Base-by-base conservation (phyloP, 2,329 filamentous ascomycete genomes). In the Fusarium abutilonis region DNA sequence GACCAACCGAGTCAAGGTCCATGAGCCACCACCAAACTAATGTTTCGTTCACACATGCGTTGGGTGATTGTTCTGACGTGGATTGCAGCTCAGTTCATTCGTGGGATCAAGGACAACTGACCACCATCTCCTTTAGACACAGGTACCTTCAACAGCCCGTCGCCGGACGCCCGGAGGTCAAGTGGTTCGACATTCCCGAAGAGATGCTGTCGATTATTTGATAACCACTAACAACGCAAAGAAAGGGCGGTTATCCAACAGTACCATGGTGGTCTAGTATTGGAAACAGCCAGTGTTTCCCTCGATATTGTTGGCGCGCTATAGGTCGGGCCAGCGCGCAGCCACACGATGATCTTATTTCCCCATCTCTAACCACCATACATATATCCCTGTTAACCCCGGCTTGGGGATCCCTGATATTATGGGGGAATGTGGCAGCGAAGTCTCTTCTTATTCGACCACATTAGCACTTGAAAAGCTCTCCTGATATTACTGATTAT, bases 1-100 rank as follows among this genome's bases (percentile, higher is more conserved):
- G 67, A 61, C 67, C 67, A 70, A 31, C 44, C 60, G 67, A 65
- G 67, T 70, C 67, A 23, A 60, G 57, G 56, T 67, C 51, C 57
- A 65, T 50, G 60, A 68, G 57, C 67, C 67, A 69, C 56, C 66
- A 68, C 60, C 52, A 63, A 46, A 52, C 50, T 42, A 43, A 36
- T 28, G 40, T 51, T 42, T 40, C 42, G 21, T 58, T 45, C 40
- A 38, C 48, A 50, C 46, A 35, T 52, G 39, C 47, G 15, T 23
- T 23, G 28, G 17, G 60, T 66, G 61, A 65, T 40, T 60, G 34
- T 50, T 36, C 61, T 34, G 38, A 46, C 38, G 44, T 48, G 56
- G 42, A 29, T 43, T 48, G 35, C 45, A 46, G 26, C 34, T 29
- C 29, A 51, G 14, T 19, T 11, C 32, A 3, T 15, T 38, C 9